These are phyloP conservation scores for Phytophthora ohioensis DNA, from an alignment of 352 stramenopile species.

Conservation along the genomic window DNA sequence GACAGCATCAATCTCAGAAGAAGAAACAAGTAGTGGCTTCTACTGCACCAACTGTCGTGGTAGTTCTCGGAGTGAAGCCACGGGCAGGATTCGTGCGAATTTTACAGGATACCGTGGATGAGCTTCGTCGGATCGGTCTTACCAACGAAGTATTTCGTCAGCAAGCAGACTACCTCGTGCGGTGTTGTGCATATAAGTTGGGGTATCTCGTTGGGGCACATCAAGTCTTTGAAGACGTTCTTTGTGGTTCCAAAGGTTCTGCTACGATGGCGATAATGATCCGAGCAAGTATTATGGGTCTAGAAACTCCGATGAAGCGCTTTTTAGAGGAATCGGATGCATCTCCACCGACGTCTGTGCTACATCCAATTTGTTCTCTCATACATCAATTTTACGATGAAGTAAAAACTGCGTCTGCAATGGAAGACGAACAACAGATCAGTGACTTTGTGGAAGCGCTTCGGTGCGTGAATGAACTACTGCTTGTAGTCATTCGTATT, in stretches of 20 bases:
- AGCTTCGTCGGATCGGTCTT: slow-evolving; percentile 18
- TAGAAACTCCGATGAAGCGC: slow-evolving; percentile 15
- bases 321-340: slow-evolving; percentile 24
- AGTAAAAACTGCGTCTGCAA: background rate
- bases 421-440: slow-evolving; percentile 25
- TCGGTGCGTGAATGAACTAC: slow-evolving; percentile 28
- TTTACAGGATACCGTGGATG: slow-evolving; percentile 16
- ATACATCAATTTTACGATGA: slow-evolving; percentile 12
- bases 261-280: slow-evolving; percentile 4
- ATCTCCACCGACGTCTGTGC: slow-evolving; percentile 16
- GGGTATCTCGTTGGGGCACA: slow-evolving; percentile 26
- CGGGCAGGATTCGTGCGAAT: slow-evolving; percentile 19
- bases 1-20: slow-evolving; percentile 20
- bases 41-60: background rate
- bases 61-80: background rate
- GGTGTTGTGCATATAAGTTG: slow-evolving; percentile 33
- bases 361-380: slow-evolving; percentile 17
- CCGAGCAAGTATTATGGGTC: slow-evolving; percentile 3
- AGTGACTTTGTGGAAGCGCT: slow-evolving; percentile 29
- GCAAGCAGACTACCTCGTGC: slow-evolving; percentile 22
- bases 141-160: slow-evolving; percentile 13
- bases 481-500: slow-evolving; percentile 31
- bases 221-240: slow-evolving; percentile 22
- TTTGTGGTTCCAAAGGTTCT: slow-evolving; percentile 3
- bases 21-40: slow-evolving; percentile 15